Percentiles rank a stretch among this genome's conserved stretches.
Conservation (phyloP, 2,329 filamentous ascomycete genomes). For the Corynespora cassiicola region DNA sequence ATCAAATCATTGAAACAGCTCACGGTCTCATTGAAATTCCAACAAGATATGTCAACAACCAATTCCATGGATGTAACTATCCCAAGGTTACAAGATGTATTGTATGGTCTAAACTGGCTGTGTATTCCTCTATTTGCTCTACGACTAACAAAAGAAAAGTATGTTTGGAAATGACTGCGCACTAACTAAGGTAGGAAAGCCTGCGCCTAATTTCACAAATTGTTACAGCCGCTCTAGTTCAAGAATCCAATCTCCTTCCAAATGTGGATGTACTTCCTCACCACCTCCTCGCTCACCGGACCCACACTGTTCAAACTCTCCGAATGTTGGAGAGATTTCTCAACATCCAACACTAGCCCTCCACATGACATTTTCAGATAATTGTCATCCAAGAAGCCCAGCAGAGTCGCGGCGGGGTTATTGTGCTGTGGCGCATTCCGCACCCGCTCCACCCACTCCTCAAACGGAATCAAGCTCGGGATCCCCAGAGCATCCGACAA, state of each 20-base stretch:
- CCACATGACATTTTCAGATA: conserved; percentile 55
- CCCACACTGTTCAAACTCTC: conserved; percentile 31
- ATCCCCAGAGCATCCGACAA: conserved; percentile 40
- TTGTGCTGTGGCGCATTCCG: conserved; percentile 21
- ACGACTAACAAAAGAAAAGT: no score
- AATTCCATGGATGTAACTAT: no score
- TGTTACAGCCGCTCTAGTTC: no score
- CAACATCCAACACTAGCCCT: conserved; percentile 49
- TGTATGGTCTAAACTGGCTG: no score
- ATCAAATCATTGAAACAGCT: no score
- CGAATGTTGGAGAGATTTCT: conserved; percentile 46
- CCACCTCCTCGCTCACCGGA: conserved; percentile 11
- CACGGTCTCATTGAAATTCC: no score
- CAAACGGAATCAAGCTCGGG: conserved; percentile 45
- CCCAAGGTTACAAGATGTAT: no score
- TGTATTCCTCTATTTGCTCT: no score
- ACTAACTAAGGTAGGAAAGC: no score
- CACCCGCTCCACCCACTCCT: conserved; percentile 50
- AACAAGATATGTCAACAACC: no score
- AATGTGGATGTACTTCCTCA: conserved; percentile 11
- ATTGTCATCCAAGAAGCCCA: conserved; percentile 43
- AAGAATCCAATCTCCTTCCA: conserved; percentile 17
- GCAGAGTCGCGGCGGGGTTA: conserved; percentile 39
- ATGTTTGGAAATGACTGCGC: no score
- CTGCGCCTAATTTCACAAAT: no score